Evolutionary conservation across 495 filamentous ascomycete species (phyloP).

Genomic region (Penicillium bovifimosum): DNA sequence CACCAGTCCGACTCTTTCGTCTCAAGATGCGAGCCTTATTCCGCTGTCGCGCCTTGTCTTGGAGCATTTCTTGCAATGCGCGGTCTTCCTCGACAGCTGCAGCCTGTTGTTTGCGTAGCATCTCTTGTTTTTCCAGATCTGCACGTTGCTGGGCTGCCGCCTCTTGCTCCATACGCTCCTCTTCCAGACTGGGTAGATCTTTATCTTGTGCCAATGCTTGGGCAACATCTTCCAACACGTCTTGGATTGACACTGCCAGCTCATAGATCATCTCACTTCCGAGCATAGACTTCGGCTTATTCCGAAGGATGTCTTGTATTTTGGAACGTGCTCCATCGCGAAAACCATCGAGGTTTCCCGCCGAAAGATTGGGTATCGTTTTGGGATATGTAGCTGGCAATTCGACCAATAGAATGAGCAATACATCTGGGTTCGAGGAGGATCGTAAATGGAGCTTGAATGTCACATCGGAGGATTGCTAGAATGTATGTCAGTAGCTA

Average conservation of each 20-base stretch:
- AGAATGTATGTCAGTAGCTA: slow-evolving; percentile 5
- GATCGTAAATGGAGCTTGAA: slow-evolving; percentile 77
- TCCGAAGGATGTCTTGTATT: slow-evolving; percentile 63
- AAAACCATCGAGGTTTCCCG: slow-evolving; percentile 59
- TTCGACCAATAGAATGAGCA: slow-evolving; percentile 60
- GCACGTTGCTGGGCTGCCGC: slow-evolving; percentile 50
- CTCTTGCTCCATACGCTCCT: slow-evolving; percentile 72
- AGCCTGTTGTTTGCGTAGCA: slow-evolving; percentile 49
- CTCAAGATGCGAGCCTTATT: slow-evolving; percentile 34
- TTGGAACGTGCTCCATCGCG: slow-evolving; percentile 59
- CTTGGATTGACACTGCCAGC: slow-evolving; percentile 74
- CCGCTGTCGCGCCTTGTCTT: slow-evolving; percentile 62
- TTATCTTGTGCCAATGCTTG: slow-evolving; percentile 63
- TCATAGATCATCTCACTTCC: slow-evolving; percentile 88
- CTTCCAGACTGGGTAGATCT: slow-evolving; percentile 79
- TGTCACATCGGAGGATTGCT: slow-evolving; percentile 69
- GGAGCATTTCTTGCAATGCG: slow-evolving; percentile 65
- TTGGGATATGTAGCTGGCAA: slow-evolving; percentile 93
- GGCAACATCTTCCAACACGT: slow-evolving; percentile 83
- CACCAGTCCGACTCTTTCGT: slow-evolving; percentile 38
- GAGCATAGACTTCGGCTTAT: slow-evolving; percentile 64
- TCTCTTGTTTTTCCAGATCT: slow-evolving; percentile 49
- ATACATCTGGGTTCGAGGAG: slow-evolving; percentile 59
- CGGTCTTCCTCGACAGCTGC: slow-evolving; percentile 66
- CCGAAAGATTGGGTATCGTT: slow-evolving; percentile 64